These are phyloP conservation scores for Hypoxylon sp. DNA, from an alignment of 2,329 filamentous ascomycete species.

Conservation along the genomic window DNA sequence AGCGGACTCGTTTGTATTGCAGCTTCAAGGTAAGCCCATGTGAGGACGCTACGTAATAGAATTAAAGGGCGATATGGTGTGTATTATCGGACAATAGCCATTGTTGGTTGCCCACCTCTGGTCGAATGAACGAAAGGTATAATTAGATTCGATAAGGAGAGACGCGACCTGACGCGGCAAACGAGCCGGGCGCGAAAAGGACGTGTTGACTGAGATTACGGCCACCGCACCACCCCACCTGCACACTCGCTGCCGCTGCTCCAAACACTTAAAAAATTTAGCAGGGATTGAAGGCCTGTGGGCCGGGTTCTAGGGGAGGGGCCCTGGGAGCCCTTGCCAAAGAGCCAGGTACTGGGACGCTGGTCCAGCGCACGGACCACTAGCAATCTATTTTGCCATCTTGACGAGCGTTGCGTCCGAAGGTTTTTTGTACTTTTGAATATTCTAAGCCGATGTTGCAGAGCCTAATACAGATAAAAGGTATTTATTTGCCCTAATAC, in stretches of 20 bases:
- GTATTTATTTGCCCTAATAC: background rate
- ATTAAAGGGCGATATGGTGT: conserved; percentile 13
- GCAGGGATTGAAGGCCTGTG: background rate
- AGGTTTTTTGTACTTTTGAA: too few relatives aligned
- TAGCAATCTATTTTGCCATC: background rate
- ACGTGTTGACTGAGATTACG: conserved; percentile 13
- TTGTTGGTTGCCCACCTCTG: conserved; percentile 8
- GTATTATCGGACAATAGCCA: conserved; percentile 29
- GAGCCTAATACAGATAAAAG: background rate
- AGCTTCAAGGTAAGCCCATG: conserved; percentile 6
- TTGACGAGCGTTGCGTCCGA: background rate
- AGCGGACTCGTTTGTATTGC: conserved; percentile 10
- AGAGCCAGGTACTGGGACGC: background rate
- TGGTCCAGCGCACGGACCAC: background rate
- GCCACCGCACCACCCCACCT: background rate
- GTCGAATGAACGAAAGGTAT: conserved; percentile 2
- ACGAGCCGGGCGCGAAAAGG: conserved; percentile 16
- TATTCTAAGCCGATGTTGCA: background rate
- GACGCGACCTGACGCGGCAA: conserved; percentile 35
- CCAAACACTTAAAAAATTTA: background rate
- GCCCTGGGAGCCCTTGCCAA: conserved; percentile 4
- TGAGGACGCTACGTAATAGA: conserved; percentile 12
- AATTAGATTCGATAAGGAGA: conserved; percentile 11
- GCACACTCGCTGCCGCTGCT: background rate
- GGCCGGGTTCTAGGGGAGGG: conserved; percentile 1